Evolutionary conservation across 129 eudicot genomes (phyloP).

Genomic region (Rutidosis leptorrhynchoides): DNA sequence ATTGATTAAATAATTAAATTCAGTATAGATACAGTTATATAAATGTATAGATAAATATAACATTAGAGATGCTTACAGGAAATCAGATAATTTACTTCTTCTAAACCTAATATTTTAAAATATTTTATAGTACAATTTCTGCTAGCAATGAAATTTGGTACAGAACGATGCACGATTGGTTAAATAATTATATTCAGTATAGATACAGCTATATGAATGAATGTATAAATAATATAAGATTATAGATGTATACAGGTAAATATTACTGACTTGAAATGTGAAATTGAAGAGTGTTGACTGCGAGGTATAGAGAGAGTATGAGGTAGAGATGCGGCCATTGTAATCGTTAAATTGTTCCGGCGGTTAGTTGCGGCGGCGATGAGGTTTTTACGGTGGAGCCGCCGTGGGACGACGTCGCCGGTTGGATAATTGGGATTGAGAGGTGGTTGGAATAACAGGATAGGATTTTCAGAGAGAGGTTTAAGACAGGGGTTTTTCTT

Average conservation of each 20-base stretch:
- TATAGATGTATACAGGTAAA: not conserved
- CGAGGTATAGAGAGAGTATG: slow-evolving; percentile 41
- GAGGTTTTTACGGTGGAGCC: slow-evolving; percentile 13
- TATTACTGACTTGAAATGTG: slow-evolving; percentile 36
- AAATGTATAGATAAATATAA: not conserved
- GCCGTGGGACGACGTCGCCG: slow-evolving; percentile 30
- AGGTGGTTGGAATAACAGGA: slow-evolving; percentile 11
- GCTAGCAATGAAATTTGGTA: not conserved
- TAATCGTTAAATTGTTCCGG: not conserved
- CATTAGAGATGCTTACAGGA: not conserved
- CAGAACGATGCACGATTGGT: not conserved
- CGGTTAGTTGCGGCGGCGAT: slow-evolving; percentile 9
- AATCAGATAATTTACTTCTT: too few relatives aligned
- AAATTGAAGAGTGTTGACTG: slow-evolving; percentile 27
- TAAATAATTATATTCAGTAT: not conserved
- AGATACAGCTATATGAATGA: not conserved
- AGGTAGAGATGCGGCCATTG: slow-evolving; percentile 42
- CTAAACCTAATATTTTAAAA: too few relatives aligned
- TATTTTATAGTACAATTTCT: not conserved
- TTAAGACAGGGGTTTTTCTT: slow-evolving; percentile 25
- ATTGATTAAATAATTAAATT: too few relatives aligned
- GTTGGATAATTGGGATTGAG: slow-evolving; percentile 18
- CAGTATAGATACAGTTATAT: not conserved
- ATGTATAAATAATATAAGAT: not conserved
- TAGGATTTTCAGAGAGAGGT: slow-evolving; percentile 22